Evolutionary conservation across 2,329 filamentous ascomycete genomes (phyloP), one percentile per base, ranked within the genome.

Genomic region (Eutypella sp.): DNA sequence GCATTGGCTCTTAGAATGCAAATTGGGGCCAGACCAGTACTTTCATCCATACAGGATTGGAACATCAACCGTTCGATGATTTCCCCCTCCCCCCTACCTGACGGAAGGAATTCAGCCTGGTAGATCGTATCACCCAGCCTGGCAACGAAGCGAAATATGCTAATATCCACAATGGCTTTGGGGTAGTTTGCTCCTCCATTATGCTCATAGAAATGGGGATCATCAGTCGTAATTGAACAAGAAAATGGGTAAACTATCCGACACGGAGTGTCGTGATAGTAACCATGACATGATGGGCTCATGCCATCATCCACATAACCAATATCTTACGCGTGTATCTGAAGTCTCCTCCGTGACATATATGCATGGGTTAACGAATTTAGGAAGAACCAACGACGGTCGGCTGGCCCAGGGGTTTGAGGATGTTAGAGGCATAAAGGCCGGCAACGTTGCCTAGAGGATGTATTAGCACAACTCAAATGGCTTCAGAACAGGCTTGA

Each of bases 401-500:
- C 37, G 59, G 42, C 50, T 68, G 54, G 47, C 65, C 65, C 40
- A 66, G 58, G 31, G 77, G 70, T 33, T 57, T 51, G 41, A 71
- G 57, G 31, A 82, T 74, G 59, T 82, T 81, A 11, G 51, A 49
- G 48, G 57, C 73, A 53, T 78, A 81, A 24, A 60, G 50, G 49
- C 76, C 77, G 36, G 65, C 71, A 39, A 74, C 67, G 66, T 82
- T 81, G 55, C 78, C 77, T 77, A 23, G 19, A 22, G 29, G 40
- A 46, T 22, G 34, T 24, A 47, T 36, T 48, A 22, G 5, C 24
- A 20, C 2, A 43, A 4, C 6, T 27, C 9, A 19, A 1, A 7
- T 1, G 9, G 15, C 10, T 16, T 5, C n/a, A 15, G 27, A 22
- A 2, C 34, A 23, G n/a, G 40, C 23, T 23, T 13, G 11, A 67